Percentiles rank a stretch among this genome's conserved stretches.
Evolutionary conservation across 2,329 filamentous ascomycete species (phyloP).

Genomic region (Pyrenophora tritici-repentis): DNA sequence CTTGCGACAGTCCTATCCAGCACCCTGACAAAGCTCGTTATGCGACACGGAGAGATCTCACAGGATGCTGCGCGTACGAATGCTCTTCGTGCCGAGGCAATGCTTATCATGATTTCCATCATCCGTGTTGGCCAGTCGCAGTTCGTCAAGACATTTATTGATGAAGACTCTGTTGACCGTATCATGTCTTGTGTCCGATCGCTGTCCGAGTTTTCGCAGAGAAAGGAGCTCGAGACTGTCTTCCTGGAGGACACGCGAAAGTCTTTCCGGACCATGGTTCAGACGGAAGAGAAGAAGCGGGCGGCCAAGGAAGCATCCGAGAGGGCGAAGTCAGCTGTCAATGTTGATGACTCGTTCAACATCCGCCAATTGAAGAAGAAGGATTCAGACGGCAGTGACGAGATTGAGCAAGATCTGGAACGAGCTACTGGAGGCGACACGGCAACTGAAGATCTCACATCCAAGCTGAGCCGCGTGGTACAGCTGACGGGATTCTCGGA

Average conservation of each 20-base stretch:
- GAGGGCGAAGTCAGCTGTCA: conserved; percentile 90
- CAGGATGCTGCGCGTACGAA: conserved; percentile 86
- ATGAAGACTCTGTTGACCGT: conserved; percentile 96
- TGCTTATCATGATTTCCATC: conserved; percentile 99
- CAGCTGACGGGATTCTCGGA: conserved; percentile 98
- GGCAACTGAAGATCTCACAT: conserved; percentile 81
- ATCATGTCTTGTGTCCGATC: conserved; percentile 98
- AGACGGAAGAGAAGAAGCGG: conserved; percentile 96
- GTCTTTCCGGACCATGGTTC: conserved; percentile 96
- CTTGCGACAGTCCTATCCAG: conserved; percentile 93
- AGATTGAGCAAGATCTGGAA: conserved; percentile 87
- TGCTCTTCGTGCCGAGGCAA: conserved; percentile 90
- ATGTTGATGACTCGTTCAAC: conserved; percentile 91
- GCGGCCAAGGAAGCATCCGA: conserved; percentile 91
- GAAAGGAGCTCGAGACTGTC: conserved; percentile 87
- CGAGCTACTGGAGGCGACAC: conserved; percentile 91
- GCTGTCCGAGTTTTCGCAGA: conserved; percentile 84
- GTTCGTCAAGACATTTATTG: conserved; percentile 95
- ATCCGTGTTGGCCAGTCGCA: conserved; percentile 98
- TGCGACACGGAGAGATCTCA: conserved; percentile 95
- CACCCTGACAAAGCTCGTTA: conserved; percentile 94
- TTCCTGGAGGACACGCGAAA: conserved; percentile 95
- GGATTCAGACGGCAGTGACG: conserved; percentile 76
- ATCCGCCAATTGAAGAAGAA: conserved; percentile 94
- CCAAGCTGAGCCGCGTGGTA: conserved; percentile 93